These are phyloP conservation scores for Diddensiella transvaalensis DNA, from an alignment of 805 yeast species.

Conservation along the genomic window DNA sequence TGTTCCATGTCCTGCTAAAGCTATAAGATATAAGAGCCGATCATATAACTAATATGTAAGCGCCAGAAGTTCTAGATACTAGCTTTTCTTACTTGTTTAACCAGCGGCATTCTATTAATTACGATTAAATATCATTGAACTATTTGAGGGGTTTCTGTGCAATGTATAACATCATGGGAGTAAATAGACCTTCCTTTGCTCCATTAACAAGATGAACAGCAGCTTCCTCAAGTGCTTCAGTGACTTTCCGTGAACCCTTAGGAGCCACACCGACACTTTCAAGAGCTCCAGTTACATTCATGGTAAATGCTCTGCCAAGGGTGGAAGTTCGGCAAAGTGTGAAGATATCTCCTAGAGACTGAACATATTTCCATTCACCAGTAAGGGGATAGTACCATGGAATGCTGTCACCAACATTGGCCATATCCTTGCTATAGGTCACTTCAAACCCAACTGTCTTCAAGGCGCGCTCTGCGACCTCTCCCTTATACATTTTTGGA, in stretches of 20 bases:
- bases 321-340: constrained; percentile 86
- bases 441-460: constrained; percentile 83
- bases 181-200: constrained; percentile 83
- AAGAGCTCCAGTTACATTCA: constrained; percentile 71
- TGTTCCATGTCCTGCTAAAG: too few relatives aligned
- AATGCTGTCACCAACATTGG: constrained; percentile 72
- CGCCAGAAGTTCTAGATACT: too few relatives aligned
- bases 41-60: too few relatives aligned
- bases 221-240: constrained; percentile 92
- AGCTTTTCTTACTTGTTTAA: too few relatives aligned
- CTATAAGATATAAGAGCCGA: too few relatives aligned
- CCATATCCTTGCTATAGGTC: constrained; percentile 72
- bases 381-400: constrained; percentile 98
- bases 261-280: constrained; percentile 89
- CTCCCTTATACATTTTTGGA: constrained; percentile 87
- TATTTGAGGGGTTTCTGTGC: constrained; percentile 66
- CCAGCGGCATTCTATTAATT: too few relatives aligned
- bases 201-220: constrained; percentile 94
- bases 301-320: constrained; percentile 83
- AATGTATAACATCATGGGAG: constrained; percentile 96
- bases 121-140: too few relatives aligned
- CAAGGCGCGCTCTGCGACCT: constrained; percentile 86
- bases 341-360: constrained; percentile 68
- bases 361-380: constrained; percentile 89
- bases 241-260: constrained; percentile 84